These are phyloP conservation scores for Penicillium egyptiacum DNA, from an alignment of 495 filamentous ascomycete species.

Conservation along the genomic window DNA sequence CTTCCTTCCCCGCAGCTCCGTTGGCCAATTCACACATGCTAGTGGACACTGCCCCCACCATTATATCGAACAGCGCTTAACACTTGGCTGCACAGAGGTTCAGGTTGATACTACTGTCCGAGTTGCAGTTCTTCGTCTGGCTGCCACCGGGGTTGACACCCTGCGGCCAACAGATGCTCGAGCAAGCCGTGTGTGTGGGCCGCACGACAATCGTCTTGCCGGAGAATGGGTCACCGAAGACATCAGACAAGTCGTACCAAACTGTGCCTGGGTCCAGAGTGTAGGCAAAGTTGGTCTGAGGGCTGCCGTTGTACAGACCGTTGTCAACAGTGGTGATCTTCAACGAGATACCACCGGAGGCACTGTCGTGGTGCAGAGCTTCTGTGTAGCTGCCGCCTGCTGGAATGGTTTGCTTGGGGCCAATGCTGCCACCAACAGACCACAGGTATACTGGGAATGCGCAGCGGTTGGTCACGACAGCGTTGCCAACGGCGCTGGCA, in stretches of 20 bases:
- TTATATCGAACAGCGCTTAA: constrained; percentile 12
- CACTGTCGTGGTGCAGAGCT: constrained; percentile 43
- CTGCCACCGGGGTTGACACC: constrained; percentile 52
- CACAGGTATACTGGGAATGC: constrained; percentile 49
- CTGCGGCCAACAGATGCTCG: constrained; percentile 49
- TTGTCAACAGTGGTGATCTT: constrained; percentile 53
- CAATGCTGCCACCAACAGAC: constrained; percentile 54
- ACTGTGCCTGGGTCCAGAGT: constrained; percentile 48
- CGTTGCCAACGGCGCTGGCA: constrained; percentile 48
- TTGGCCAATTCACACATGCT: not conserved
- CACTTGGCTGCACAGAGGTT: constrained; percentile 36
- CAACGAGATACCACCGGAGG: constrained; percentile 55
- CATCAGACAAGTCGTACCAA: constrained; percentile 58
- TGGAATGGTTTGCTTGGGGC: constrained; percentile 39
- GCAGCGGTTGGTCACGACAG: constrained; percentile 55
- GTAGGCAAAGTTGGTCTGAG: constrained; percentile 56
- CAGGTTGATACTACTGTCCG: constrained; percentile 33
- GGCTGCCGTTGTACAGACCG: constrained; percentile 54
- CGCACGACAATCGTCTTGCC: constrained; percentile 43
- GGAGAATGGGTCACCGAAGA: constrained; percentile 57
- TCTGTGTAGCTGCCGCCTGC: constrained; percentile 43
- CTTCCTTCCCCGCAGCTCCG: not conserved
- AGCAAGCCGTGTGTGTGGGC: constrained; percentile 42
- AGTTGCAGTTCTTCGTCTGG: constrained; percentile 49
- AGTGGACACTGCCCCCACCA: not conserved